Evolutionary conservation across 306 rosid species (phyloP).

Genomic region (Vachellia collinsii): DNA sequence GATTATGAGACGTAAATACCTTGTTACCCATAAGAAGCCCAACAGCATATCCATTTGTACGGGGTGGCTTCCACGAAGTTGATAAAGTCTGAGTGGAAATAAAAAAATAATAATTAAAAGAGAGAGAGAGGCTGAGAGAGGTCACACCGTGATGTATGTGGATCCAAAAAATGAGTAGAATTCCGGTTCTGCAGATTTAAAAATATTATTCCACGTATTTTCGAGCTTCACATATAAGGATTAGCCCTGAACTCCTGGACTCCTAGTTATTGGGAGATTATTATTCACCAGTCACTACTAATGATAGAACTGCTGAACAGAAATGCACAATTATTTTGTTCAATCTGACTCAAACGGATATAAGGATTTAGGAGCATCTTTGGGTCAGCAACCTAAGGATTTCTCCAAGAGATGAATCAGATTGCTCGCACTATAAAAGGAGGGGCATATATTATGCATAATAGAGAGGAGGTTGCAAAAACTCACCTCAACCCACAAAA

Average conservation of each 20-base stretch:
- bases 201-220: neutral
- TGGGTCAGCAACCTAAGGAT: neutral
- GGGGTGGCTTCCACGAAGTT: conserved; percentile 69
- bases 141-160: neutral
- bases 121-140: neutral
- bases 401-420: neutral
- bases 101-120: conserved; percentile 14
- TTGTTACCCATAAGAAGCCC: conserved; percentile 81
- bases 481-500: neutral
- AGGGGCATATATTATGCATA: neutral
- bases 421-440: neutral
- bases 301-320: conserved; percentile 6
- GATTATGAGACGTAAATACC: conserved; percentile 49
- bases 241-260: conserved; percentile 14
- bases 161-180: neutral
- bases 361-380: neutral
- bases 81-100: conserved; percentile 68
- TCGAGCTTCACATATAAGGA: conserved; percentile 4
- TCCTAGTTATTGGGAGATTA: neutral
- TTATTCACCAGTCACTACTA: neutral
- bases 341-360: neutral
- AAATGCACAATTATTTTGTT: neutral
- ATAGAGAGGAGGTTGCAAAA: neutral
- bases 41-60: conserved; percentile 62
- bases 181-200: conserved; percentile 11